Evolutionary conservation across 371 early-diverging fungal genomes (phyloP), one percentile per base, ranked within the genome.

Genomic region (Mortierella sp.): DNA sequence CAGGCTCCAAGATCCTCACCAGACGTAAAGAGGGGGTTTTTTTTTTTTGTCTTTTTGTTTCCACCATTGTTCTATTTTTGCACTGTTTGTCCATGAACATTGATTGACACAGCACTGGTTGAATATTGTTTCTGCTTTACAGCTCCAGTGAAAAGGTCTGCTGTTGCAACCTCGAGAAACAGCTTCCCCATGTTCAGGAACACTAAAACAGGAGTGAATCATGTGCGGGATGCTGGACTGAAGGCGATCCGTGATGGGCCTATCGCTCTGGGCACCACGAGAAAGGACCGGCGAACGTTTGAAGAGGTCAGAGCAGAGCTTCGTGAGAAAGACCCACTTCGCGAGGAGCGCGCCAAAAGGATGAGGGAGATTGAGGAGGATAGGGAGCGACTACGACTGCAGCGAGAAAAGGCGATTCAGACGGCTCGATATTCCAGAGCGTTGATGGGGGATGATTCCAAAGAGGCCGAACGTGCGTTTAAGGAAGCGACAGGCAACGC

Each of bases 311-410:
- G 58, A 10, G 50, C 61, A 2, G 70, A 69, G 1, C 2, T 64
- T 23, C 58, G 49, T 18, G 64, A 64, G 6, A 61, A 57, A 52
- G 51, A 49, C 13, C 19, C 49, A 9, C 69, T 65, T 39, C 52
- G 58, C 3, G 66, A 65, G 27, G 76, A 76, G 28, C 64, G 76
- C 19, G 66, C 48, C 12, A 46, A 46, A 16, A 60, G 43, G 26
- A 76, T 76, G 38, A 50, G 45, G 48, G 65, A 48, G 13, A 65
- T 76, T 18, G 70, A 76, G 43, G 76, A 64, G 12, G 66, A 69
- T n/a, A 41, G 66, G 12, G 70, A 76, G n/a, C 45, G 45, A 23
- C 39, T 14, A 26, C 51, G 58, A 34, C 61, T 48, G 19, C 64
- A 76, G 24, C 69, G 76, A 14, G 76, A 76, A 24, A 64, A 45